Percentiles rank a stretch among this genome's conserved stretches.
phyloP scores from a whole-genome alignment of 345 rosid genomes.

The Xanthoceras sorbifolium region DNA sequence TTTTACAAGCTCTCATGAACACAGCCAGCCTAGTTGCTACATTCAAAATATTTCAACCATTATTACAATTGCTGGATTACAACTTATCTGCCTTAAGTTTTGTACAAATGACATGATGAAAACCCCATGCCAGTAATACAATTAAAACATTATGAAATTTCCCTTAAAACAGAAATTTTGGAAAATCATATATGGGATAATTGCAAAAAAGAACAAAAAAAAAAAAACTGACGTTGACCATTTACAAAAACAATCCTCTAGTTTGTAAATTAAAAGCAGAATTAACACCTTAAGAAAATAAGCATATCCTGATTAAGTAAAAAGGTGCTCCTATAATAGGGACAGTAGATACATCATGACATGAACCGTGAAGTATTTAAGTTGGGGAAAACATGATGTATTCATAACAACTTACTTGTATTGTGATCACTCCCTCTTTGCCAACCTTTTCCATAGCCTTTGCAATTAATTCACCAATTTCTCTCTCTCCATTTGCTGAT shows the following conservation, averaged over 20 bases:
- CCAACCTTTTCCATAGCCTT: conserved; percentile 99
- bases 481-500: conserved; percentile 97
- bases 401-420: conserved; percentile 56
- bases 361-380: neutral
- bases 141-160: too few relatives aligned
- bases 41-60: neutral
- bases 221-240: too few relatives aligned
- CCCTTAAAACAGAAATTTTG: too few relatives aligned
- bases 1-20: neutral
- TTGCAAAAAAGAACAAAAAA: too few relatives aligned
- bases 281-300: too few relatives aligned
- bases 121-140: neutral
- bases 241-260: too few relatives aligned
- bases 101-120: neutral
- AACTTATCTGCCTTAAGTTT: neutral
- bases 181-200: too few relatives aligned
- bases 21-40: neutral
- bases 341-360: neutral
- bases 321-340: too few relatives aligned
- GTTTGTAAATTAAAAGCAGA: too few relatives aligned
- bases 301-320: too few relatives aligned
- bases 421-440: conserved; percentile 98
- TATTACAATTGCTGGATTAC: neutral
- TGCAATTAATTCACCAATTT: conserved; percentile 97
- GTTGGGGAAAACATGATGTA: neutral